Conservation (phyloP, 805 yeast genomes). For the Yamadazyma philogaea region DNA sequence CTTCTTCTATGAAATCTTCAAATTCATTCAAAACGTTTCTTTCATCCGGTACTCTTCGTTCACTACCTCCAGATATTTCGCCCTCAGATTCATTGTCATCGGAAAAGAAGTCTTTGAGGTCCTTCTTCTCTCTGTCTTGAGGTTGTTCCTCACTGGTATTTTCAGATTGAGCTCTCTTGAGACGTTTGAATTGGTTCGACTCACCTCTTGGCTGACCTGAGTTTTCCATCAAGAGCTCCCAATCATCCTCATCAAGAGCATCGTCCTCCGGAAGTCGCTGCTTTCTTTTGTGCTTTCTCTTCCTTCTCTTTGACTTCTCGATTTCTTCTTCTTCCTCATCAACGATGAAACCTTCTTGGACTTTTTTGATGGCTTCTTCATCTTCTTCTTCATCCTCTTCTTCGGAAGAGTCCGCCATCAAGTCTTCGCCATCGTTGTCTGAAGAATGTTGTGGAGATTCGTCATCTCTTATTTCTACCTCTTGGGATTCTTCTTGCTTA, state of each 20-base stretch:
- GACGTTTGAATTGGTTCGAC: conserved; percentile 64
- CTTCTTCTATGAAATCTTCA: conserved; percentile 97
- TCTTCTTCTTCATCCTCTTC: conserved; percentile 87
- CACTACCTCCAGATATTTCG: conserved; percentile 24
- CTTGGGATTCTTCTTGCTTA: conserved; percentile 19
- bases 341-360: conserved; percentile 90
- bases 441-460: conserved; percentile 19
- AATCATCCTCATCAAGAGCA: conserved; percentile 89
- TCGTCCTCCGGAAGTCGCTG: conserved; percentile 45
- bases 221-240: conserved; percentile 87
- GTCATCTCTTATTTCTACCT: conserved; percentile 34
- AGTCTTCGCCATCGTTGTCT: conserved; percentile 36
- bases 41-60: conserved; percentile 17
- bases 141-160: conserved; percentile 32
- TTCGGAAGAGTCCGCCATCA: conserved; percentile 69
- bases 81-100: conserved; percentile 42
- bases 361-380: conserved; percentile 80
- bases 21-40: conserved; percentile 67
- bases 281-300: conserved; percentile 39
- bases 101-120: conserved; percentile 64
- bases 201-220: conserved; percentile 63
- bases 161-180: conserved; percentile 62
- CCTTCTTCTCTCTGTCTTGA: conserved; percentile 7
- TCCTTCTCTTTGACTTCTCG: conserved; percentile 26
- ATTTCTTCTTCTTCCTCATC: conserved; percentile 70